Conservation (phyloP, 2,329 filamentous ascomycete species). For the Trichoderma harzianum region DNA sequence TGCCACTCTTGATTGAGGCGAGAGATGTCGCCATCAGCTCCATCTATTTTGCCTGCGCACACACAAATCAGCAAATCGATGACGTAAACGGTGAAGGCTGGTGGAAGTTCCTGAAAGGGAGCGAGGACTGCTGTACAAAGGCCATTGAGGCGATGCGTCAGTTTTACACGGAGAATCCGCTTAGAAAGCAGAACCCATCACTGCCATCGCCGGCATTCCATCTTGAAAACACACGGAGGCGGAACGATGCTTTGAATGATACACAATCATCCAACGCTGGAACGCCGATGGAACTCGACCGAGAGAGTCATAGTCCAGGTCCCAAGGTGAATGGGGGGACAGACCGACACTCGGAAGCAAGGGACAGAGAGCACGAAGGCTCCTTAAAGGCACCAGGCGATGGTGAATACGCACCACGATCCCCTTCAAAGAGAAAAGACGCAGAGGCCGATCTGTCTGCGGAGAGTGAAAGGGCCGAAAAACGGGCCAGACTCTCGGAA, state of each 20-base stretch:
- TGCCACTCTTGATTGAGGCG: slow-evolving; percentile 77
- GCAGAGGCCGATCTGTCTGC: slow-evolving; percentile 33
- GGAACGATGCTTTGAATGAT: slow-evolving; percentile 42
- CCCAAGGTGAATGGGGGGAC: slow-evolving; percentile 38
- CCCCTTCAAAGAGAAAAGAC: slow-evolving; percentile 44
- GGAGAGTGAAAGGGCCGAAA: slow-evolving; percentile 39
- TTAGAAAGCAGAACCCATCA: slow-evolving; percentile 54
- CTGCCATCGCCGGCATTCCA: slow-evolving; percentile 53
- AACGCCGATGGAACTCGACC: slow-evolving; percentile 47
- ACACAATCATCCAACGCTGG: slow-evolving; percentile 47
- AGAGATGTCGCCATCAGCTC: slow-evolving; percentile 80
- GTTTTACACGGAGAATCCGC: slow-evolving; percentile 63
- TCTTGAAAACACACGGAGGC: slow-evolving; percentile 54
- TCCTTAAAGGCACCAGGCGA: slow-evolving; percentile 34
- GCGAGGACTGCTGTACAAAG: slow-evolving; percentile 64
- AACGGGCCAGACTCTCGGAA: slow-evolving; percentile 44
- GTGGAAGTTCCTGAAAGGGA: slow-evolving; percentile 78
- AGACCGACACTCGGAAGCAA: slow-evolving; percentile 30
- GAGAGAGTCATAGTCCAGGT: slow-evolving; percentile 48
- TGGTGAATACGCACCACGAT: slow-evolving; percentile 32
- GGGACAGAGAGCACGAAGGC: slow-evolving; percentile 24
- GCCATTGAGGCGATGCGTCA: slow-evolving; percentile 75
- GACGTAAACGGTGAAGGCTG: slow-evolving; percentile 74
- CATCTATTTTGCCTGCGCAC: slow-evolving; percentile 80
- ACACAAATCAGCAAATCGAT: slow-evolving; percentile 71